These are phyloP conservation scores for Tulasnella sp. DNA, from an alignment of 768 basidiomycete genomes.

Conservation along the genomic window DNA sequence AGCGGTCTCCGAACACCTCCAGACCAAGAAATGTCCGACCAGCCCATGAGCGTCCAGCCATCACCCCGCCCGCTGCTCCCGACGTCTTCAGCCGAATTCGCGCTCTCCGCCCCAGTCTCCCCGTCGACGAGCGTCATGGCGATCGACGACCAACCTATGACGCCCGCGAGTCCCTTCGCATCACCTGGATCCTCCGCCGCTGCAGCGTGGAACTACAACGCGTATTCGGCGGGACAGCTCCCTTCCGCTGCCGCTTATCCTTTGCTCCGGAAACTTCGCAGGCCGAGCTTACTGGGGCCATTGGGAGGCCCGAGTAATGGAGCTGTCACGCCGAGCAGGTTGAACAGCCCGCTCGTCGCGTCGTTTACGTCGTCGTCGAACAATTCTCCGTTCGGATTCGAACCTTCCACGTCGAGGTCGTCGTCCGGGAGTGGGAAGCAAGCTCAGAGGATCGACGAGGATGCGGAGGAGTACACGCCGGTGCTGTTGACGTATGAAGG, in stretches of 20 bases:
- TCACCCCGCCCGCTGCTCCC: conserved; percentile 15
- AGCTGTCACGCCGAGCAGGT: background rate
- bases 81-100: conserved; percentile 15
- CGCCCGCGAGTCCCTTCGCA: background rate
- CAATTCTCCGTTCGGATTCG: conserved; percentile 1
- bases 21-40: conserved; percentile 14
- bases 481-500: background rate
- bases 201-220: background rate
- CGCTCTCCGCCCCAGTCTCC: conserved; percentile 16
- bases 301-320: background rate
- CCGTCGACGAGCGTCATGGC: conserved; percentile 13
- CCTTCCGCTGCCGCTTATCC: conserved; percentile 8
- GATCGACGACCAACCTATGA: conserved; percentile 12
- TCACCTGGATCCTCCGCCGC: background rate
- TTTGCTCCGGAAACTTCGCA: conserved; percentile 10
- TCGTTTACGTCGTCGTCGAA: conserved; percentile 10
- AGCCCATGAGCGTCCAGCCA: background rate
- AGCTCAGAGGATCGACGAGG: background rate
- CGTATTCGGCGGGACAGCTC: background rate
- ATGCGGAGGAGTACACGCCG: background rate
- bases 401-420: background rate
- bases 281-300: conserved; percentile 12
- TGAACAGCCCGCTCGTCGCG: conserved; percentile 8
- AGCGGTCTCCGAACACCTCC: conserved; percentile 8
- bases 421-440: background rate